These are phyloP conservation scores for Pseudevernia furfuracea DNA, from an alignment of 495 filamentous ascomycete genomes.

Conservation along the genomic window DNA sequence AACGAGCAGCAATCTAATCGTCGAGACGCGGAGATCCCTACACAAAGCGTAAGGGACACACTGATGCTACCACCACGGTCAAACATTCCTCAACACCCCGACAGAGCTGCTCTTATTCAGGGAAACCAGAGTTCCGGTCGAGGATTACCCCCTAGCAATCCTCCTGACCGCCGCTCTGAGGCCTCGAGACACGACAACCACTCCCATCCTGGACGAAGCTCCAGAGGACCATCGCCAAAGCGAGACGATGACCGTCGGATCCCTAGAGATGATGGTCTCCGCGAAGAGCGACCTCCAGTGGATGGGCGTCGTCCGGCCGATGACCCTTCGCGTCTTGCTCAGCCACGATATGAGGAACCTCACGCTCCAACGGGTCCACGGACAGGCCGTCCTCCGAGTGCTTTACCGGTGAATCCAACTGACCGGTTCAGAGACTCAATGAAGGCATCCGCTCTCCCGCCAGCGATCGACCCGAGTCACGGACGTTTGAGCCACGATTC, in stretches of 20 bases:
- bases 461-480: slow-evolving; percentile 22
- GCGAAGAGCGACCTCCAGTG: slow-evolving; percentile 20
- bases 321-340: slow-evolving; percentile 14
- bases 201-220: slow-evolving; percentile 16
- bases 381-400: slow-evolving; percentile 19
- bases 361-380: slow-evolving; percentile 26
- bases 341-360: slow-evolving; percentile 20
- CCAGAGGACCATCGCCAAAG: slow-evolving; percentile 23
- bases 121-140: slow-evolving; percentile 21
- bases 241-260: slow-evolving; percentile 24
- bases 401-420: slow-evolving; percentile 9
- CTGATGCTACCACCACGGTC: slow-evolving; percentile 23
- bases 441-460: slow-evolving; percentile 9
- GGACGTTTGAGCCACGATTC: slow-evolving; percentile 26
- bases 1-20: slow-evolving; percentile 11
- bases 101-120: slow-evolving; percentile 27
- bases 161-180: slow-evolving; percentile 23
- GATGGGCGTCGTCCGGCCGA: slow-evolving; percentile 18
- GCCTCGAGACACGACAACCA: slow-evolving; percentile 17
- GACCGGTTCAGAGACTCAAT: slow-evolving; percentile 25
- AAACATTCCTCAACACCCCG: slow-evolving; percentile 23
- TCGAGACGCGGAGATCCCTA: slow-evolving; percentile 12
- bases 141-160: slow-evolving; percentile 6
- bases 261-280: slow-evolving; percentile 14
- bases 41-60: slow-evolving; percentile 17